Evolutionary conservation across 2,329 filamentous ascomycete species (phyloP).

Genomic region (Talaromyces pinophilus): DNA sequence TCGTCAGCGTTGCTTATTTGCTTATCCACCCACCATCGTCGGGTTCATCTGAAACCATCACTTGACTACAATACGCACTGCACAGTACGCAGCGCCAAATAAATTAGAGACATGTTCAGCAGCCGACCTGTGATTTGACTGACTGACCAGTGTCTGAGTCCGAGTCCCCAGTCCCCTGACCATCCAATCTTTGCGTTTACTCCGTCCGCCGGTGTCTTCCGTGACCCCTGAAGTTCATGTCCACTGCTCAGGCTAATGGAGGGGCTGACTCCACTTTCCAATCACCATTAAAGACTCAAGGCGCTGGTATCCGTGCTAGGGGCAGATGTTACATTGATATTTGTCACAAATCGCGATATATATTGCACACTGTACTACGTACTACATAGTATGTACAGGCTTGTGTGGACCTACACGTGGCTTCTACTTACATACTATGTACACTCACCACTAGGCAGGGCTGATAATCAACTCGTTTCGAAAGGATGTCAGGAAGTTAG

Average conservation of each 20-base stretch:
- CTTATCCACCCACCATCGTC: background rate
- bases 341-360: background rate
- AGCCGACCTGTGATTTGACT: conserved; percentile 4
- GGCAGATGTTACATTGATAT: background rate
- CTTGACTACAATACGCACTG: background rate
- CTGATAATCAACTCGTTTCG: background rate
- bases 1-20: conserved; percentile 6
- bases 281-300: background rate
- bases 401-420: background rate
- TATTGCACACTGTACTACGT: background rate
- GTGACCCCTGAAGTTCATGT: conserved; percentile 3
- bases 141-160: conserved; percentile 4
- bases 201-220: conserved; percentile 1
- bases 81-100: background rate
- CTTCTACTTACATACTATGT: background rate
- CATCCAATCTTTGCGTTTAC: conserved; percentile 2
- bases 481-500: background rate
- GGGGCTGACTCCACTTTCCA: conserved; percentile 8
- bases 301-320: background rate
- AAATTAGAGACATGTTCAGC: background rate
- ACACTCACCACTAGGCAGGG: too few species aligned
- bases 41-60: conserved; percentile 8
- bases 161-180: conserved; percentile 2
- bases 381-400: background rate
- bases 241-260: conserved; percentile 5